Base-by-base conservation (phyloP, 2,329 filamentous ascomycete genomes). In the Sordariomycetes sp. region DNA sequence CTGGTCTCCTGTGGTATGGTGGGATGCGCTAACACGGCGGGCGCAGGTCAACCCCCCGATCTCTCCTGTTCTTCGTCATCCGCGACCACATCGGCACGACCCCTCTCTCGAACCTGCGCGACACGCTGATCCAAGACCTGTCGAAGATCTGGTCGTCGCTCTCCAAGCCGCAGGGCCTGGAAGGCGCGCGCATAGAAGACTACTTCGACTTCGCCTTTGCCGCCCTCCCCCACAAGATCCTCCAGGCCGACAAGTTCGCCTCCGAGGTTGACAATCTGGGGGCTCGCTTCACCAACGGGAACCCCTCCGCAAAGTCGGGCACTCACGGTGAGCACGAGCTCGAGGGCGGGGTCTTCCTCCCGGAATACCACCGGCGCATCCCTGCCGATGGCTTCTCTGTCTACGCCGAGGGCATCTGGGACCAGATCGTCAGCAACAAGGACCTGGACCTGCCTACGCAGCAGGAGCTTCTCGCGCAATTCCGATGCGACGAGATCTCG, bases 121-220 rank as follows among this genome's bases (percentile, higher is more conserved):
- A 89, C 66, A 99, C 94, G 1, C 76, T 99, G 54, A 79, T 96
- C 63, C 89, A 95, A 73, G 94, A 97, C 71, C 79, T 99, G 61
- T 86, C 85, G 55, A 89, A 93, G 70, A 90, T 99, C 65, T 99
- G 94, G 94, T 82, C 87, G 2, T 88, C 90, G 54, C 87, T 99
- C 61, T 92, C 92, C 48, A 99, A 99, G 70, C 94, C 94, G 3
- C 75, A 85, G 35, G 93, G 93, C 0, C 79, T 97, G 59, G 94
- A 99, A 69, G 85, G 85, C 64, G 93, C 93, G 22, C 85, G 81
- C 59, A 97, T 99, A 63, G 89, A 94, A 65, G 93, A 99, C 69
- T 99, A 97, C 75, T 99, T 99, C 67, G 94, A 99, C 74, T 97
- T 99, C 72, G 92, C 91, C 58, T 99, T 99, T 68, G 90, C 92